Evolutionary conservation across 768 basidiomycete species (phyloP), one percentile per base, ranked within the genome.

Genomic region (Russula earlei): DNA sequence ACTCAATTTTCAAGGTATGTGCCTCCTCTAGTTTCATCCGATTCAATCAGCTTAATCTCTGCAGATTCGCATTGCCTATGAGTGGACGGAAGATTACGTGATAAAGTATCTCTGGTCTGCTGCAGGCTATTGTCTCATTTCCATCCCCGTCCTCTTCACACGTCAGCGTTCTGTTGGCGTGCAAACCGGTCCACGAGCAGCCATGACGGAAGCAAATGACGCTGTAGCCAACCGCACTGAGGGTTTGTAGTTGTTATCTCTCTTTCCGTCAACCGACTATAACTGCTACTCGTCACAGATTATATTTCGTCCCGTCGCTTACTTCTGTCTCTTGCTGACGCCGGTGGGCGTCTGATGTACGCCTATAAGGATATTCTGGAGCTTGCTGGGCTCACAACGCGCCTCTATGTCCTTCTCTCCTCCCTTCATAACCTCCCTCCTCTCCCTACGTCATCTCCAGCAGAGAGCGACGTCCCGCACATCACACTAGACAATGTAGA

Each of bases 81-180:
- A 84, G 71, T 96, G 89, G 93, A 96, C 90, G 0, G 94, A 96
- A 66, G 94, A 96, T 72, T 93, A 91, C 62, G 87, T 96, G 19
- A 92, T 96, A 75, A 96, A 96, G 69, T 97, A 96, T 67, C 72
- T 90, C 9, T 96, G 92, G 94, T 91, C 88, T 10, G 93, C 93
- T 1, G 84, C 83, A 4, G 95, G 95, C 0, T 98, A 97, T 68
- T 79, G 77, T 4, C 77, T 97, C 20, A 97, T 98, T 65, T 89
- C 92, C 8, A 84, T 97, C 1, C 95, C 94, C 0, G 77, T 95
- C 19, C 73, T 95, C 37, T 82, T 88, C 64, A 87, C 85, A 0
- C 75, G 83, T 17, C 59, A 76, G 71, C 56, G 61, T 64, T 65
- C 63, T 54, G 58, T 67, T 34, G 67, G 61, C 24, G 57, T 68